Percentiles rank a stretch among this genome's conserved stretches.
Conservation (phyloP, 768 basidiomycete genomes). For the Russula lepida region DNA sequence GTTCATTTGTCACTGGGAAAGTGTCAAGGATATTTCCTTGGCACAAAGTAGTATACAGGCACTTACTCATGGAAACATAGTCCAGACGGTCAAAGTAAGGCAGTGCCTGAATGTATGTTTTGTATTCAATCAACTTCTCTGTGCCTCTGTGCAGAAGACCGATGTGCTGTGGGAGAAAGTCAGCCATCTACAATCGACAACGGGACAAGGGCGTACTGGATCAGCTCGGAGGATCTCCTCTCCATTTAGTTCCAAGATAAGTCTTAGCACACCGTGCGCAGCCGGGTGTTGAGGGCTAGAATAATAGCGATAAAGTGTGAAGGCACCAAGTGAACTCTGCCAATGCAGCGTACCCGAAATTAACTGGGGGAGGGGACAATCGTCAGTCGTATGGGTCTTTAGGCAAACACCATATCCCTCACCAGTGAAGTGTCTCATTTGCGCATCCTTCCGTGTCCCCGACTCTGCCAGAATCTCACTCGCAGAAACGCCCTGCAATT, state of each 20-base stretch:
- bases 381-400: background rate
- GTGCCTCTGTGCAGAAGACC: slow-evolving; percentile 96
- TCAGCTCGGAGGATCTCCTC: slow-evolving; percentile 88
- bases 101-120: slow-evolving; percentile 93
- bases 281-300: slow-evolving; percentile 95
- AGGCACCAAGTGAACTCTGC: background rate
- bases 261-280: slow-evolving; percentile 94
- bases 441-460: slow-evolving; percentile 58
- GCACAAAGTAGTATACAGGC: background rate
- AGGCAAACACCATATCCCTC: slow-evolving; percentile 24
- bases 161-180: slow-evolving; percentile 55
- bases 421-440: slow-evolving; percentile 94
- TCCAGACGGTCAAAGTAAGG: slow-evolving; percentile 99
- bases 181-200: slow-evolving; percentile 1
- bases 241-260: slow-evolving; percentile 96
- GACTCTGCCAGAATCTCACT: slow-evolving; percentile 75
- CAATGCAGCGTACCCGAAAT: slow-evolving; percentile 62
- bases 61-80: slow-evolving; percentile 98
- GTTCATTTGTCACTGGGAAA: slow-evolving; percentile 91
- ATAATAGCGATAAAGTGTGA: background rate
- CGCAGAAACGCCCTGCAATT: slow-evolving; percentile 72
- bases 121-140: slow-evolving; percentile 98
- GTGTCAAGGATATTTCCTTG: background rate
- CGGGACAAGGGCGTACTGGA: slow-evolving; percentile 39
- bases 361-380: slow-evolving; percentile 47